Base-by-base conservation (phyloP, 768 basidiomycete genomes). In the Amyloporia xantha region DNA sequence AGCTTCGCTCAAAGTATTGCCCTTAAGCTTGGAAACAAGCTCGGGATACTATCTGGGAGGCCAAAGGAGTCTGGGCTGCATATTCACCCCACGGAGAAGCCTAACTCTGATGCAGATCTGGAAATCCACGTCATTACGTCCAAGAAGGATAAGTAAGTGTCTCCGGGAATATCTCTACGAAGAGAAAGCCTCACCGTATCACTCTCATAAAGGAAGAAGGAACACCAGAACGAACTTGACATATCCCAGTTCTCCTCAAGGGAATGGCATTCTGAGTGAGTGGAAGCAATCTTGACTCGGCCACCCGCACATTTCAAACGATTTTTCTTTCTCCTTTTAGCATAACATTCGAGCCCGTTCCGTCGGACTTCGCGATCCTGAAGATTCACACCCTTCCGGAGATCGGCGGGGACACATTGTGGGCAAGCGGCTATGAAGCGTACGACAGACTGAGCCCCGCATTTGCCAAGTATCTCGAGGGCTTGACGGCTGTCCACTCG, bases 371-470 rank as follows among this genome's bases (percentile, higher is more conserved):
- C 56, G 73, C 81, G 41, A 73, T 67, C 33, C 61, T 75, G 20
- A 66, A 65, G 45, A 60, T 71, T 47, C 63, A 64, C 48, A 64
- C 59, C 2, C 51, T 66, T 2, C 66, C 66, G 17, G 23, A 50
- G 47, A 53, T 58, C 20, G 61, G 62, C 20, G 62, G 62, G n/a
- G 73, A 75, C 48, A 75, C 74, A 1, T 61, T 76, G 23, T 54
- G 70, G 62, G 49, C 48, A 5, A 64, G 63, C 50, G 77, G 70
- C 2, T 84, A 82, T 54, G 80, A 81, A 58, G 81, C 78, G 7
- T 85, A 83, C 63, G 79, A 81, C 60, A 68, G 76, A 12, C 72
- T 85, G 20, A 81, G 80, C 1, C 78, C 78, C 5, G 68, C 73
- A 4, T 72, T 71, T 51, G 65, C 71, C 43, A 68, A 66, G 28